Evolutionary conservation across 805 yeast genomes (phyloP).

Genomic region (Candida manassasensis): DNA sequence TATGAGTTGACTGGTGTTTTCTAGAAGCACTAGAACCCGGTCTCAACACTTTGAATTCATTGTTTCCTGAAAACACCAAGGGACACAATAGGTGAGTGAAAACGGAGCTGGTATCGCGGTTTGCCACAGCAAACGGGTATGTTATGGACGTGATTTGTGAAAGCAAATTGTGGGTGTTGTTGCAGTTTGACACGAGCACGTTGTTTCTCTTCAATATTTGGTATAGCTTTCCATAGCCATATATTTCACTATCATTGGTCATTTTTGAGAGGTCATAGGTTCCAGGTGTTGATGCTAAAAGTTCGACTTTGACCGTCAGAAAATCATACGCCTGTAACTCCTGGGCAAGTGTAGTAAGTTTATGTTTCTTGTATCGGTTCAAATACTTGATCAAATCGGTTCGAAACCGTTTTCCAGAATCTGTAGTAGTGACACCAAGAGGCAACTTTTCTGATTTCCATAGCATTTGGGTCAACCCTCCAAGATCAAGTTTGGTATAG

Average conservation of each 20-base stretch:
- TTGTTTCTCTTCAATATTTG: conserved; percentile 34
- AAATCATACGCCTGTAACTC: conserved; percentile 40
- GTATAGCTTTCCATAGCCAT: conserved; percentile 46
- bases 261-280: conserved; percentile 14
- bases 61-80: conserved; percentile 28
- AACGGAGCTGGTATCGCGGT: conserved; percentile 31
- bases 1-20: conserved; percentile 18
- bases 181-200: conserved; percentile 18
- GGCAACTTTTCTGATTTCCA: conserved; percentile 54
- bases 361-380: conserved; percentile 31
- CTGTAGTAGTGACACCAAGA: conserved; percentile 9
- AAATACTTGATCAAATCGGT: conserved; percentile 43
- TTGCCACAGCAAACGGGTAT: conserved; percentile 31
- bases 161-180: conserved; percentile 24
- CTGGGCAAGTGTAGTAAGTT: conserved; percentile 22
- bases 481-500: conserved; percentile 49
- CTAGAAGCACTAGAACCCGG: conserved; percentile 22
- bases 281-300: conserved; percentile 56
- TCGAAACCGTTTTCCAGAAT: conserved; percentile 34
- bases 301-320: conserved; percentile 43
- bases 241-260: conserved; percentile 21
- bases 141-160: conserved; percentile 50
- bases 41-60: conserved; percentile 17
- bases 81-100: conserved; percentile 48
- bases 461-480: conserved; percentile 57